Evolutionary conservation across 352 stramenopile species (phyloP).

Genomic region (Peronospora belbahrii): DNA sequence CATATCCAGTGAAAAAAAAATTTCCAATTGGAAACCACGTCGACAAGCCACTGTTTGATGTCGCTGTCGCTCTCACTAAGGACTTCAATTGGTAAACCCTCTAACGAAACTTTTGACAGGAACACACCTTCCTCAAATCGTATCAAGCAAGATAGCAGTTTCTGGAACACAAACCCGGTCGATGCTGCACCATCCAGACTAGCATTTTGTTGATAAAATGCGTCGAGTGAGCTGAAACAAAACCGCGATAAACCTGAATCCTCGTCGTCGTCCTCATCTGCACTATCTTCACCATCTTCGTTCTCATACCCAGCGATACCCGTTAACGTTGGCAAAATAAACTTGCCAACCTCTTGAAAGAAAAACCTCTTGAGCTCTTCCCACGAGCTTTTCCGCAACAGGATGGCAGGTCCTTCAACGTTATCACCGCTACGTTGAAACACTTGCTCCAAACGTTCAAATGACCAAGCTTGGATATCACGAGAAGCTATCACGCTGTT

Average conservation of each 20-base stretch:
- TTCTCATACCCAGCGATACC: conserved; percentile 6
- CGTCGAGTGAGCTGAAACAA: conserved; percentile 31
- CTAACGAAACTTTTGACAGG: conserved; percentile 17
- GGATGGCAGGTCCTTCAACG: conserved; percentile 4
- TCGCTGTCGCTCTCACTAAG: conserved; percentile 17
- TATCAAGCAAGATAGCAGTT: conserved; percentile 38
- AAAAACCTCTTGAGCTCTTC: conserved; percentile 37
- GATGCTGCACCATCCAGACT: conserved; percentile 36
- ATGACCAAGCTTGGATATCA: conserved; percentile 32
- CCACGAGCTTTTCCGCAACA: conserved; percentile 31
- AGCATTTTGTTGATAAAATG: conserved; percentile 45
- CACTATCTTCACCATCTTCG: conserved; percentile 13
- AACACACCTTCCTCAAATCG: conserved; percentile 28
- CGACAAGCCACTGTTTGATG: conserved; percentile 33
- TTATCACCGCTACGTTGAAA: conserved; percentile 10
- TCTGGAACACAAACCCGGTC: conserved; percentile 39
- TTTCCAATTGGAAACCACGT: conserved; percentile 44
- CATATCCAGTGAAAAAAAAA: conserved; percentile 54
- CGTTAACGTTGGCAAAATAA: conserved; percentile 24
- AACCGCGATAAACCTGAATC: conserved; percentile 21
- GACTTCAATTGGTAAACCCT: conserved; percentile 14
- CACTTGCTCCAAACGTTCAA: conserved; percentile 37
- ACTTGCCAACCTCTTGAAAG: conserved; percentile 32
- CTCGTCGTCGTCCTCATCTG: conserved; percentile 24
- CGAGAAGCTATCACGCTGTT: conserved; percentile 35